Evolutionary conservation across 2,329 filamentous ascomycete species (phyloP).

Genomic region (Cyclaneusma minus): DNA sequence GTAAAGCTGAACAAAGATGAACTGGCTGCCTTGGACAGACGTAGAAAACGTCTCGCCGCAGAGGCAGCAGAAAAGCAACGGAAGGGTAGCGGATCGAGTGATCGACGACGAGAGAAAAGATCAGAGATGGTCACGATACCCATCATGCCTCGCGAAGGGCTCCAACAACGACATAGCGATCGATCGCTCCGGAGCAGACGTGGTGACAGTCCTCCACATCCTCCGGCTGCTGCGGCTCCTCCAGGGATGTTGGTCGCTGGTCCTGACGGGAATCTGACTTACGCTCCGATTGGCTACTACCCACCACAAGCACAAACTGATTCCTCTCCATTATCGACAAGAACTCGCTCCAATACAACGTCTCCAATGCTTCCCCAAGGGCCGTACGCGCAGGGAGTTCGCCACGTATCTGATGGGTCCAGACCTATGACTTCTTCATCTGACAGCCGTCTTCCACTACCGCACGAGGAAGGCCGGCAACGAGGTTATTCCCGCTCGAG

Average conservation of each 20-base stretch:
- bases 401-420: conserved; percentile 15
- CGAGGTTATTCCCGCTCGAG: conserved; percentile 20
- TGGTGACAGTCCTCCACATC: conserved; percentile 15
- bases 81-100: conserved; percentile 11
- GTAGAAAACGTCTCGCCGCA: conserved; percentile 41
- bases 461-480: conserved; percentile 30
- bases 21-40: conserved; percentile 62
- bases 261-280: conserved; percentile 29
- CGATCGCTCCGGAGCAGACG: too few relatives aligned
- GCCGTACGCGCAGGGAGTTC: conserved; percentile 4
- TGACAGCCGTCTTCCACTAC: conserved; percentile 22
- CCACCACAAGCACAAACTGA: conserved; percentile 16
- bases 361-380: conserved; percentile 6
- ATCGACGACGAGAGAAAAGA: conserved; percentile 13
- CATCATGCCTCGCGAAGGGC: conserved; percentile 12
- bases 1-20: conserved; percentile 71
- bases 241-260: conserved; percentile 31
- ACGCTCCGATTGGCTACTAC: conserved; percentile 27
- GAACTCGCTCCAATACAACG: conserved; percentile 16
- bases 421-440: conserved; percentile 22
- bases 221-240: conserved; percentile 12
- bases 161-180: conserved; percentile 19
- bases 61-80: conserved; percentile 18
- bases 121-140: conserved; percentile 13
- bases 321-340: conserved; percentile 16